Base-by-base conservation (phyloP, 169 alveolate genomes). In the Plasmodium cynomolgi region DNA sequence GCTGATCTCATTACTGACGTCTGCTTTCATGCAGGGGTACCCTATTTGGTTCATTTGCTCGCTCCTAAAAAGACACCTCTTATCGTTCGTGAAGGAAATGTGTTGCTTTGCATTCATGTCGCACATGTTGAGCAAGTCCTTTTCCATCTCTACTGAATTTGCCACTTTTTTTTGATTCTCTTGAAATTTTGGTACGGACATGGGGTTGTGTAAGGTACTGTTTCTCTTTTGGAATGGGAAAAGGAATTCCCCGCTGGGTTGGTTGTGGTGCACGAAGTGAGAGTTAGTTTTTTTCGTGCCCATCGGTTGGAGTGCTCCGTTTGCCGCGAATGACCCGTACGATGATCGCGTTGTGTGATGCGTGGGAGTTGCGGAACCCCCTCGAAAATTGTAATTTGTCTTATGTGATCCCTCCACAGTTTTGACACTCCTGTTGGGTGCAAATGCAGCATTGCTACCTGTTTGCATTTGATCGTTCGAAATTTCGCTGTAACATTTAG, bases 171-270 rank as follows among this genome's bases (percentile, higher is more conserved):
- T 75, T n/a, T 74, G 37, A 74, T 50, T n/a, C n/a, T 58, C 93
- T 26, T 44, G 77, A 85, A 74, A 50, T 31, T 50, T 85, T 17
- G 71, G 5, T 4, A 85, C 23, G 5, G 93, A 77, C n/a, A 47
- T 20, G 62, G 84, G 44, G 7, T 50, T 62, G 62, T 85, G 84
- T 31, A 74, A 75, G 20, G 85, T 73, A 37, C 85, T 85, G 29
- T 85, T 74, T 85, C 93, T 31, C 80, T 85, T 73, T 26, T 85
- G 93, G 26, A 85, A 85, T 15, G 84, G 84, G 68, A 85, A 74
- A 39, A 75, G 56, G 26, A 17, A 29, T 20, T 75, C 93, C 7
- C 85, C 85, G 20, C 29, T 74, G 7, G n/a, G 41, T 2, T 72
- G 77, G 56, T 75, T 84, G 13, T 68, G 31, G 26, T 74, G 34